Evolutionary conservation across 2,329 filamentous ascomycete genomes (phyloP).

Genomic region (Hymenoscyphus salicellus): DNA sequence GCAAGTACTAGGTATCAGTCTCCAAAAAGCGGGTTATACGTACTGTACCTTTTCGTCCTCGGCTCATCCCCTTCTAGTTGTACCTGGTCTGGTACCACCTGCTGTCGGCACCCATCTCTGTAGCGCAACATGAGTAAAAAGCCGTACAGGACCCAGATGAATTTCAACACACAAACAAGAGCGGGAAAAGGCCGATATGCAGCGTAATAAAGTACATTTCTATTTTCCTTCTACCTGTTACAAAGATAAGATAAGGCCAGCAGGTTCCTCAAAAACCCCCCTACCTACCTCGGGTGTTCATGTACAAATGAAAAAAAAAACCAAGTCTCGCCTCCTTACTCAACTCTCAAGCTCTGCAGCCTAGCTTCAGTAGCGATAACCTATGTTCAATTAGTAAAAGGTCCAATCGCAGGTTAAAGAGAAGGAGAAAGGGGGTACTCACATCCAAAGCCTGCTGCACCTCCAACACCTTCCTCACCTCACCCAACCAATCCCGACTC

Average conservation of each 20-base stretch:
- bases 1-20: too few relatives aligned
- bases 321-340: constrained; percentile 47
- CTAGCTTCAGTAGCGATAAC: constrained; percentile 88
- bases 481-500: constrained; percentile 87
- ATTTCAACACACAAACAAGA: neutral
- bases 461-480: constrained; percentile 88
- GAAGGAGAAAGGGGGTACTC: constrained; percentile 42
- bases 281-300: constrained; percentile 6
- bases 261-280: neutral
- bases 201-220: neutral
- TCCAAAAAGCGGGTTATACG: too few relatives aligned
- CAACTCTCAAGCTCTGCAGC: constrained; percentile 80
- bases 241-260: neutral
- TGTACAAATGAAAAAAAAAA: constrained; percentile 30
- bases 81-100: too few relatives aligned
- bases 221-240: constrained; percentile 1
- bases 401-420: neutral
- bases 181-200: neutral
- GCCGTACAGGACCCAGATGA: neutral
- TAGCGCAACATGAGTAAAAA: neutral
- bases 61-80: too few relatives aligned
- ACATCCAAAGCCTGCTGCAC: constrained; percentile 96
- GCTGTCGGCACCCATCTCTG: too few relatives aligned
- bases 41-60: too few relatives aligned
- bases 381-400: constrained; percentile 43